These are phyloP conservation scores for Trichosporon ovoides DNA, from an alignment of 1,284 basidiomycete species.

Conservation along the genomic window DNA sequence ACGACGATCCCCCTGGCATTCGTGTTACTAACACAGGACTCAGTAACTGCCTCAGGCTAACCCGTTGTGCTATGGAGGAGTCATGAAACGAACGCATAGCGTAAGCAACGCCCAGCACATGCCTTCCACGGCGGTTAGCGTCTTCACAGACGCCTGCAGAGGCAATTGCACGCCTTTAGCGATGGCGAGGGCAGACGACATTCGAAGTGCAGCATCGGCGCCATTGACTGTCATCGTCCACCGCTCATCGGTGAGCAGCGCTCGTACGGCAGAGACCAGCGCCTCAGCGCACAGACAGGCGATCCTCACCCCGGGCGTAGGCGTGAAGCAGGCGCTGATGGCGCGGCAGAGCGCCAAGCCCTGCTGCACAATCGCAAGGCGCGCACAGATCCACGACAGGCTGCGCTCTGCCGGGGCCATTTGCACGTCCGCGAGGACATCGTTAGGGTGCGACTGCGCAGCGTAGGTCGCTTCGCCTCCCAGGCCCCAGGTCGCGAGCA, in stretches of 20 bases:
- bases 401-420: neutral
- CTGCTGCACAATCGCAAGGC: neutral
- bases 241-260: neutral
- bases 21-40: neutral
- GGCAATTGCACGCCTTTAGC: neutral
- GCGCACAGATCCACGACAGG: neutral
- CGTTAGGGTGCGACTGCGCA: neutral
- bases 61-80: neutral
- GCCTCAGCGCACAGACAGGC: neutral
- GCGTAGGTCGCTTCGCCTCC: constrained; percentile 6
- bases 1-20: neutral
- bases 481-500: constrained; percentile 39
- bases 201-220: neutral
- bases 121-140: neutral
- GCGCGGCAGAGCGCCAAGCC: neutral
- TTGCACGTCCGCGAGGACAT: neutral
- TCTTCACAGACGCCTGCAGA: neutral
- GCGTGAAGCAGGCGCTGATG: neutral
- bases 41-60: neutral
- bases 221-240: neutral
- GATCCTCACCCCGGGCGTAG: neutral
- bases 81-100: neutral
- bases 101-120: neutral
- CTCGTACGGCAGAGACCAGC: neutral
- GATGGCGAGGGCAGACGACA: neutral